These are phyloP conservation scores for Polygonum aviculare DNA, from an alignment of 148 eudicot genomes.

Conservation along the genomic window DNA sequence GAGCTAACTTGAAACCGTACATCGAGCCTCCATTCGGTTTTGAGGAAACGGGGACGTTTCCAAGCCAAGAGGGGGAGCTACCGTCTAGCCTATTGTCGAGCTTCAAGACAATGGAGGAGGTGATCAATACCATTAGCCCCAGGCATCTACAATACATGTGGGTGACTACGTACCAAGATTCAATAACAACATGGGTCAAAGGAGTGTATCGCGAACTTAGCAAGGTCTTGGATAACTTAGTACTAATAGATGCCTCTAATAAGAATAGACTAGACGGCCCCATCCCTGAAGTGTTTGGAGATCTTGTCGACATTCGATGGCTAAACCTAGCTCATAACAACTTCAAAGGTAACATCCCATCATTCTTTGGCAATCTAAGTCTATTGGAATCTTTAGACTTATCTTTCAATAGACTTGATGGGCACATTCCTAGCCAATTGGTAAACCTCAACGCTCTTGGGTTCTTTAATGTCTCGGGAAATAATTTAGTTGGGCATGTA, in stretches of 20 bases:
- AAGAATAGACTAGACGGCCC: slow-evolving; percentile 16
- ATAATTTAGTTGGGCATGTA: slow-evolving; percentile 16
- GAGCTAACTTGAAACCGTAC: too few species aligned
- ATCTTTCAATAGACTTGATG: slow-evolving; percentile 17
- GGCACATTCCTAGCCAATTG: slow-evolving; percentile 18
- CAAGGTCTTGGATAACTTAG: background rate
- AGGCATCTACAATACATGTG: background rate
- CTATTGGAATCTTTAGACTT: slow-evolving; percentile 22
- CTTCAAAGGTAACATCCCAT: slow-evolving; percentile 18
- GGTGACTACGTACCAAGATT: background rate
- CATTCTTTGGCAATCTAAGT: slow-evolving; percentile 4
- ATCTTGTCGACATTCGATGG: background rate
- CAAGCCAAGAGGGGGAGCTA: too few species aligned
- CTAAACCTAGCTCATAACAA: slow-evolving; percentile 23
- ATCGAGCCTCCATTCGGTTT: too few species aligned
- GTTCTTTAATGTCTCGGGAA: slow-evolving; percentile 19
- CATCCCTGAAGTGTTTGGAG: slow-evolving; percentile 14
- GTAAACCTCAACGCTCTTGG: slow-evolving; percentile 6
- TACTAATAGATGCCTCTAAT: slow-evolving; percentile 21
- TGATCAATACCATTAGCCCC: background rate
- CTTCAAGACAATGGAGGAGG: slow-evolving; percentile 8
- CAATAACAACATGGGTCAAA: background rate
- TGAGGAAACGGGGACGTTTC: too few species aligned
- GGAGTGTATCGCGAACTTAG: background rate
- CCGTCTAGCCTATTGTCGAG: slow-evolving; percentile 4